phyloP scores from a whole-genome alignment of 2,329 filamentous ascomycete genomes.

The Stachybotrys chlorohalonatus region DNA sequence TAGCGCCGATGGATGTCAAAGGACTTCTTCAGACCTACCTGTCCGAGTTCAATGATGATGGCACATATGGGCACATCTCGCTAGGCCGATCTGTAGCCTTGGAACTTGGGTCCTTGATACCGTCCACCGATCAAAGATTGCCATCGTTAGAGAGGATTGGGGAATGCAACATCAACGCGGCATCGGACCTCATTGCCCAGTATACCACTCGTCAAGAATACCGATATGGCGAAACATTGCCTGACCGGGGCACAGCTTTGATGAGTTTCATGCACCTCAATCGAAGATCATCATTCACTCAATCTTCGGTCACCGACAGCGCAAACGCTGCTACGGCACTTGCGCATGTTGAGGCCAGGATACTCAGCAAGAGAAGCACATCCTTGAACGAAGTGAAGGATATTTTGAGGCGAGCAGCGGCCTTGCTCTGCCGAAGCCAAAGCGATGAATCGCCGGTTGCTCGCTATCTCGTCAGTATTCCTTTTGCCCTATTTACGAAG shows the following conservation, averaged over 20 bases:
- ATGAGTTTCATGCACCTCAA: constrained; percentile 50
- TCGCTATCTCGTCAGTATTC: constrained; percentile 83
- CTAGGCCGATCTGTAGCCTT: constrained; percentile 89
- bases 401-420: constrained; percentile 74
- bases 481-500: constrained; percentile 87
- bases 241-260: constrained; percentile 59
- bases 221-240: constrained; percentile 69
- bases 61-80: constrained; percentile 82
- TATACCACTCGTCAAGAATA: constrained; percentile 97
- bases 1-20: constrained; percentile 89
- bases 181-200: constrained; percentile 92
- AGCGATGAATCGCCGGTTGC: constrained; percentile 70
- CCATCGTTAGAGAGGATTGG: constrained; percentile 70
- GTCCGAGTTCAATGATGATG: constrained; percentile 88
- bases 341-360: constrained; percentile 61
- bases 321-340: constrained; percentile 57
- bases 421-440: constrained; percentile 70
- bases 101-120: constrained; percentile 83
- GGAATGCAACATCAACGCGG: constrained; percentile 73
- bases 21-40: constrained; percentile 92
- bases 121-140: constrained; percentile 76
- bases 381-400: constrained; percentile 69
- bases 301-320: constrained; percentile 42
- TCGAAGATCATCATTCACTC: constrained; percentile 41
- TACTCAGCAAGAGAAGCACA: constrained; percentile 59